These are phyloP conservation scores for Sporothrix brunneoviolacea DNA, from an alignment of 2,329 filamentous ascomycete genomes.

Conservation along the genomic window DNA sequence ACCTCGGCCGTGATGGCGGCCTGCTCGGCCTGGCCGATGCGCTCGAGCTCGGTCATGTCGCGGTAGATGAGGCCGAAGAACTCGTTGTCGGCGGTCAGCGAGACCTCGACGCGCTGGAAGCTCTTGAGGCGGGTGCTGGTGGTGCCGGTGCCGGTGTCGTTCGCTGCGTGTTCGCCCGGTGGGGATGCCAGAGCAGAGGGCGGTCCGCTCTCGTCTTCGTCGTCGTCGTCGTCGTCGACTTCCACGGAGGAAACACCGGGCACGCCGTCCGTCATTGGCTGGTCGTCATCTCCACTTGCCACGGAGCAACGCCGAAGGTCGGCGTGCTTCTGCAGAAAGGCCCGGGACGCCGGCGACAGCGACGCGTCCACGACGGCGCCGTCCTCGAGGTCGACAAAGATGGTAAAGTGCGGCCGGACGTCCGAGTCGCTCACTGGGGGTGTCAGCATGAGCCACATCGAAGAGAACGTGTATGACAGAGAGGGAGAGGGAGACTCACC, in stretches of 20 bases:
- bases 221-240: constrained; percentile 3
- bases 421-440: constrained; percentile 16
- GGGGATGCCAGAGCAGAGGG: background rate
- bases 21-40: constrained; percentile 61
- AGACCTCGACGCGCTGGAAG: constrained; percentile 57
- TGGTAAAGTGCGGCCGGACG: constrained; percentile 62
- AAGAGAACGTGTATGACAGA: no score
- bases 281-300: background rate
- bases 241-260: background rate
- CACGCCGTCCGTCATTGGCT: background rate
- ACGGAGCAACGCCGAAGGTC: constrained; percentile 9
- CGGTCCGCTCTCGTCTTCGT: background rate
- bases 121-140: constrained; percentile 7
- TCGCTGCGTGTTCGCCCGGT: background rate
- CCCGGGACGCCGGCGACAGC: constrained; percentile 57
- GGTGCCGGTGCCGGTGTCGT: background rate
- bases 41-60: constrained; percentile 63
- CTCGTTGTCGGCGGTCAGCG: constrained; percentile 67
- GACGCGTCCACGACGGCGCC: constrained; percentile 63
- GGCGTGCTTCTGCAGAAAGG: constrained; percentile 56
- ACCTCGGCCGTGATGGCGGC: constrained; percentile 58
- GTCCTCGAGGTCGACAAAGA: constrained; percentile 60
- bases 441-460: no score
- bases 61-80: constrained; percentile 72
- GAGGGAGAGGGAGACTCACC: constrained; percentile 28